Conservation (phyloP, 2,329 filamentous ascomycete species). For the Magnaporthales sp. region DNA sequence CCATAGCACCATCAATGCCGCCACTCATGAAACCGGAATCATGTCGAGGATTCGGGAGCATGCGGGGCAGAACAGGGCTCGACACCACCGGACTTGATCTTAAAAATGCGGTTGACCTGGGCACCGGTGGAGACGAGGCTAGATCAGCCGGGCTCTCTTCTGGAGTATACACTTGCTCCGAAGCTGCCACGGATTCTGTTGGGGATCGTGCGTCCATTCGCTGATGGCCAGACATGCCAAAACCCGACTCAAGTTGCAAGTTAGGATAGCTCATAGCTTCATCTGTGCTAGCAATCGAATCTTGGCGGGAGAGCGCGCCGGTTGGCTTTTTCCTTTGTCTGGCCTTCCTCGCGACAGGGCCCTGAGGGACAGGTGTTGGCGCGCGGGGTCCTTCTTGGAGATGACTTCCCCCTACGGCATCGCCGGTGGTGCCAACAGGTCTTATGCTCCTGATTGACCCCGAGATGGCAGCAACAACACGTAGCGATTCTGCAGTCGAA, state of each 20-base stretch:
- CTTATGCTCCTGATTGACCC: constrained; percentile 80
- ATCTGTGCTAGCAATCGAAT: constrained; percentile 37
- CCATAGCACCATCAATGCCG: constrained; percentile 60
- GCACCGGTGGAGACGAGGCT: constrained; percentile 81
- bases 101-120: constrained; percentile 48
- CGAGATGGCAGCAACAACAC: constrained; percentile 84
- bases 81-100: constrained; percentile 61
- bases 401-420: constrained; percentile 30
- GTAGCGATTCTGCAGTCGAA: constrained; percentile 66
- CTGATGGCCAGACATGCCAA: constrained; percentile 27
- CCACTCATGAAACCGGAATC: constrained; percentile 85
- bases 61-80: constrained; percentile 64
- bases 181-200: constrained; percentile 39
- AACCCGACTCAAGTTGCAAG: constrained; percentile 20
- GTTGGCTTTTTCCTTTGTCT: constrained; percentile 35
- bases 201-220: constrained; percentile 46
- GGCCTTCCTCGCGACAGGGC: constrained; percentile 14
- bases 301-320: constrained; percentile 34
- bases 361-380: constrained; percentile 64
- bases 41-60: constrained; percentile 47
- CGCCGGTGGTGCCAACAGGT: constrained; percentile 50
- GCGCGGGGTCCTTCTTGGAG: constrained; percentile 66
- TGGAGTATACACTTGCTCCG: constrained; percentile 41
- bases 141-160: constrained; percentile 71
- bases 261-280: constrained; percentile 18